Conservation (phyloP, 345 rosid species). For the Clarkia xantiana region DNA sequence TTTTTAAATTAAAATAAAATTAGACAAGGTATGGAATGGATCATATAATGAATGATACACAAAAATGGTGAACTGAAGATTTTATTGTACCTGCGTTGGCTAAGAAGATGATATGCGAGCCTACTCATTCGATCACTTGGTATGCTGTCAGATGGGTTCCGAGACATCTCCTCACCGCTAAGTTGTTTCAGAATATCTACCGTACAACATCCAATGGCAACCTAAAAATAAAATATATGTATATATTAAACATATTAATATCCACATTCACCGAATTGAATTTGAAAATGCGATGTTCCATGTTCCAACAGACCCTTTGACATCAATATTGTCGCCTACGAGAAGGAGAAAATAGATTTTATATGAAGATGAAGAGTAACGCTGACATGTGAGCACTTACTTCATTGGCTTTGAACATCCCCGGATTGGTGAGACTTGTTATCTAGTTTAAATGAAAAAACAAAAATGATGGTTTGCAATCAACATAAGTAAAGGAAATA, state of each 20-base stretch:
- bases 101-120: constrained; percentile 66
- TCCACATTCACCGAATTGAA: background rate
- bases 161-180: constrained; percentile 75
- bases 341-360: too few relatives aligned
- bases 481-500: background rate
- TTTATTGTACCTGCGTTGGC: constrained; percentile 32
- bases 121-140: constrained; percentile 69
- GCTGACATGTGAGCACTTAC: constrained; percentile 16
- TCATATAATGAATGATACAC: too few relatives aligned
- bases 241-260: background rate
- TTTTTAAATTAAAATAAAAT: too few relatives aligned
- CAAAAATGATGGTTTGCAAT: background rate
- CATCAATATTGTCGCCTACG: too few relatives aligned
- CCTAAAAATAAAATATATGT: too few relatives aligned
- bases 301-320: too few relatives aligned
- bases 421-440: constrained; percentile 61
- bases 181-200: constrained; percentile 84
- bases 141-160: constrained; percentile 40
- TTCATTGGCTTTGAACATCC: constrained; percentile 65
- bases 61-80: too few relatives aligned
- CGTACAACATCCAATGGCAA: constrained; percentile 74
- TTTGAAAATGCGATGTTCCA: too few relatives aligned
- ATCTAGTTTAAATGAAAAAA: constrained; percentile 28
- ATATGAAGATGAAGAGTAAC: too few relatives aligned
- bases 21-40: too few relatives aligned